Conservation (phyloP, 164 flowering plant genomes). For the Euptelea pleiosperma region DNA sequence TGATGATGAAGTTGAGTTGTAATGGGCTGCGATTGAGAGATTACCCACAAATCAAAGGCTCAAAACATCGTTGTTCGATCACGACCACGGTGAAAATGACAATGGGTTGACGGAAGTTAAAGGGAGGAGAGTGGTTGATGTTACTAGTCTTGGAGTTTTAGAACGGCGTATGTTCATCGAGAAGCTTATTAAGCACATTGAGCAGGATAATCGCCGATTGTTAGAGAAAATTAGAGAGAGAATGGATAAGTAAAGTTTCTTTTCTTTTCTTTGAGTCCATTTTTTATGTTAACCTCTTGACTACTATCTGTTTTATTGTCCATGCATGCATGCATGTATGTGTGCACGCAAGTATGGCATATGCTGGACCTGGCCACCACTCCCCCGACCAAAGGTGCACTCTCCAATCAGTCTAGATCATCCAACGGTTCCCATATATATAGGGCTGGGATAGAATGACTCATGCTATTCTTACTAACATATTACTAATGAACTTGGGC, state of each 20-base stretch:
- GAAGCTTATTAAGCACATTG: constrained; percentile 61
- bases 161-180: constrained; percentile 43
- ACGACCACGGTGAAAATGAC: neutral
- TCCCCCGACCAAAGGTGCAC: no score
- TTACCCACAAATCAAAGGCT: constrained; percentile 45
- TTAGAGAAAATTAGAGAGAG: constrained; percentile 50
- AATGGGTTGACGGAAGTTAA: constrained; percentile 2
- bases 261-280: no score
- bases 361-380: no score
- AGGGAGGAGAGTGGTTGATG: constrained; percentile 28
- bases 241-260: constrained; percentile 53
- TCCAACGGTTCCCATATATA: no score
- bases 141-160: constrained; percentile 41
- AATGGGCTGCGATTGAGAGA: constrained; percentile 71
- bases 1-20: constrained; percentile 32
- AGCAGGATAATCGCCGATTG: constrained; percentile 51
- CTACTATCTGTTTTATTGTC: no score
- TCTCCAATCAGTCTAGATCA: no score
- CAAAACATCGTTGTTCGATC: constrained; percentile 44
- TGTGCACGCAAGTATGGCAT: neutral
- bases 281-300: no score
- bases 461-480: no score
- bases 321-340: no score
- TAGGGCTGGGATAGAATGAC: no score
- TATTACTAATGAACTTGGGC: no score